phyloP scores from a whole-genome alignment of 2,329 filamentous ascomycete species.

The Aureobasidium sp. region DNA sequence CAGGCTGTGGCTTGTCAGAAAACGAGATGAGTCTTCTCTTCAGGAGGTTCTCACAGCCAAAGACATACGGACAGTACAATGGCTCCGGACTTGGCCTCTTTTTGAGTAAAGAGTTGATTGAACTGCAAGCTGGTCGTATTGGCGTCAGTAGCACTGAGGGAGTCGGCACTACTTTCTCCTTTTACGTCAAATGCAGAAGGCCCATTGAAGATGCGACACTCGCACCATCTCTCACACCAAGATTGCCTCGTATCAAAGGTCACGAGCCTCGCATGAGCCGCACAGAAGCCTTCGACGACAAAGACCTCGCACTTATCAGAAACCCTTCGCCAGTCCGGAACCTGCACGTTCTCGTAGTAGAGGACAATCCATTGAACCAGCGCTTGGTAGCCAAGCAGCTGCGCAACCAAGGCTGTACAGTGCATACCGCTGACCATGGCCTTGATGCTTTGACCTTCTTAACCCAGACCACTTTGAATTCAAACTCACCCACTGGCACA shows the following conservation, averaged over 20 bases:
- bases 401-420: slow-evolving; percentile 37
- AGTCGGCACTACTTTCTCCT: slow-evolving; percentile 72
- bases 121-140: slow-evolving; percentile 76
- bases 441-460: slow-evolving; percentile 40
- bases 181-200: too few species aligned
- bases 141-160: slow-evolving; percentile 38
- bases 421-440: slow-evolving; percentile 44
- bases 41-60: slow-evolving; percentile 73
- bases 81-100: slow-evolving; percentile 76
- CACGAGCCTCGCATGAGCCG: slow-evolving; percentile 44
- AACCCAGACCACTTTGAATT: slow-evolving; percentile 28
- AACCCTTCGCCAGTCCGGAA: too few species aligned
- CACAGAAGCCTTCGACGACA: slow-evolving; percentile 2
- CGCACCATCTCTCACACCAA: too few species aligned
- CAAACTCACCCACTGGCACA: slow-evolving; percentile 23
- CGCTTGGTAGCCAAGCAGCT: slow-evolving; percentile 44
- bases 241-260: too few species aligned
- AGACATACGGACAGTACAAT: slow-evolving; percentile 74
- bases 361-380: slow-evolving; percentile 42
- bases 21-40: slow-evolving; percentile 59
- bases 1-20: slow-evolving; percentile 37
- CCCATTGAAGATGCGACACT: too few species aligned
- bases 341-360: slow-evolving; percentile 27
- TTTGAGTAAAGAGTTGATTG: slow-evolving; percentile 71
- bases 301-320: not conserved